Evolutionary conservation across 139 green algal species (phyloP).

Genomic region (Coelastrella sp.): DNA sequence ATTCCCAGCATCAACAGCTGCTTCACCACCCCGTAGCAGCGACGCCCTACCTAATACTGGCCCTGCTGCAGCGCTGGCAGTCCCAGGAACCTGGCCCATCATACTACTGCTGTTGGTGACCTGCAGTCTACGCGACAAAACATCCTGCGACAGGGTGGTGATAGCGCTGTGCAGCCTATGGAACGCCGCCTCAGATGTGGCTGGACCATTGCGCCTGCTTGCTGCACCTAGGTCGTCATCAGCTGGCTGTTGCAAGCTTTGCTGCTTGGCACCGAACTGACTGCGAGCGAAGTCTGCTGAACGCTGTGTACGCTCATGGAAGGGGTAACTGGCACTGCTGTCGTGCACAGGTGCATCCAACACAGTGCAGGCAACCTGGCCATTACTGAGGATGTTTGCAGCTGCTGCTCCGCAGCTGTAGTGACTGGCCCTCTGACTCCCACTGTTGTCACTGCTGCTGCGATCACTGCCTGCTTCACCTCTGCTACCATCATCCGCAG

Average conservation of each 20-base stretch:
- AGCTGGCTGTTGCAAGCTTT: not conserved
- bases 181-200: constrained; percentile 6
- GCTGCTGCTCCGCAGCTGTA: constrained; percentile 1
- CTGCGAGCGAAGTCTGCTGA: constrained; percentile 15
- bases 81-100: too few species aligned
- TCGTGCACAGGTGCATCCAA: constrained; percentile 26
- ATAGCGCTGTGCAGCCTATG: constrained; percentile 34
- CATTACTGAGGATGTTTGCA: not conserved
- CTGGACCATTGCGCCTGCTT: not conserved
- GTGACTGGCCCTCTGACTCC: not conserved
- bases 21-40: not conserved
- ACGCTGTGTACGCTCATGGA: not conserved
- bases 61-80: not conserved
- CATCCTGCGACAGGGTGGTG: constrained; percentile 38
- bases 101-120: too few species aligned
- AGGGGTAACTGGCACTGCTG: constrained; percentile 36
- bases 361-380: not conserved
- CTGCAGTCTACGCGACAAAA: constrained; percentile 38
- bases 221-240: not conserved
- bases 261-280: not conserved
- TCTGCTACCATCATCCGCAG: not conserved
- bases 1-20: not conserved
- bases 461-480: not conserved
- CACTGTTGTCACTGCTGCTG: too few species aligned
- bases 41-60: not conserved